These are phyloP conservation scores for Colletotrichum sublineola DNA, from an alignment of 2,329 filamentous ascomycete species.

Conservation along the genomic window DNA sequence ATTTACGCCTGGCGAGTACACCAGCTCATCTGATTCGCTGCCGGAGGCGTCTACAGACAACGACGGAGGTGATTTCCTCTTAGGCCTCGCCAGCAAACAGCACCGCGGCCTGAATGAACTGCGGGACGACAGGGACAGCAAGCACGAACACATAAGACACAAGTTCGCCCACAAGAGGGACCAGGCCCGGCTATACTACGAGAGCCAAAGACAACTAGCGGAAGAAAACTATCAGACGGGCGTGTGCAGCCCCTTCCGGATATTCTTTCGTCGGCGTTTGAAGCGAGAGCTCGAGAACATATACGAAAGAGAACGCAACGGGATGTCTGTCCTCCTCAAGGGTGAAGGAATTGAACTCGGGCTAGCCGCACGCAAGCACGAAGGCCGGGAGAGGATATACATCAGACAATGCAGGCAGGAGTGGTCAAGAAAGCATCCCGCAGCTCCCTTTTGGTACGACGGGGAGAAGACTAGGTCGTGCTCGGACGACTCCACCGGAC, in stretches of 20 bases:
- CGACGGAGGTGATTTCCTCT: neutral
- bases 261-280: neutral
- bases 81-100: neutral
- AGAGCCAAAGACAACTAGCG: neutral
- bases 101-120: neutral
- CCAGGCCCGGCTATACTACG: neutral
- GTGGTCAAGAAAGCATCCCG: neutral
- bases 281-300: neutral
- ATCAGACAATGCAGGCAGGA: neutral
- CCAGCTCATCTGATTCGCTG: too few relatives aligned
- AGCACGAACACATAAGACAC: neutral
- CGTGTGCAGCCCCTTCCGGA: neutral
- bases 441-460: constrained; percentile 4
- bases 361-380: neutral
- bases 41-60: neutral
- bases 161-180: neutral
- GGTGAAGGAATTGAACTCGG: neutral
- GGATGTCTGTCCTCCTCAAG: neutral
- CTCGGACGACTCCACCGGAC: neutral
- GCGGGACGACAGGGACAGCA: neutral
- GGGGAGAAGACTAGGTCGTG: rapidly evolving
- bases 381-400: neutral
- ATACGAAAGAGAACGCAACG: neutral
- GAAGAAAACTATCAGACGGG: neutral
- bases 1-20: too few relatives aligned